phyloP scores from a whole-genome alignment of 371 early-diverging fungal genomes.

The Mucor plumbeus region DNA sequence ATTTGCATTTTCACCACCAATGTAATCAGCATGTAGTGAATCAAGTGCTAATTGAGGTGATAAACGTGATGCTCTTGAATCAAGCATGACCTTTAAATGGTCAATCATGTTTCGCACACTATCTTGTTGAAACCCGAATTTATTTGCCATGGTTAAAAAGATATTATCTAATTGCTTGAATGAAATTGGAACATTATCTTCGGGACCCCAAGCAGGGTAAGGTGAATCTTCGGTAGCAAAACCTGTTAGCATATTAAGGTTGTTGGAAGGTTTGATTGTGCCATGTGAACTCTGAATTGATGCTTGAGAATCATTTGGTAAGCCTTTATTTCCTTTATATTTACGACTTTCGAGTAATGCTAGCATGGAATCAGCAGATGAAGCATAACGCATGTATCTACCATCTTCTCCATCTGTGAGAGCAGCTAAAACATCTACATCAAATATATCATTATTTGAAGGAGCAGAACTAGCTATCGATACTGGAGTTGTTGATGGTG shows the following conservation, averaged over 20 bases:
- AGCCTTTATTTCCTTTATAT: conserved; percentile 41
- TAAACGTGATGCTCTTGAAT: conserved; percentile 85
- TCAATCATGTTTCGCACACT: conserved; percentile 79
- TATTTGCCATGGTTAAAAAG: conserved; percentile 27
- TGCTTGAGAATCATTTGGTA: conserved; percentile 12
- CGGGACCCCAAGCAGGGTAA: conserved; percentile 76
- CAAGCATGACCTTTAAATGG: conserved; percentile 81
- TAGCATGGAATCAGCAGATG: conserved; percentile 77
- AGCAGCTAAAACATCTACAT: conserved; percentile 69
- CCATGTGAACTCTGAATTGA: conserved; percentile 14
- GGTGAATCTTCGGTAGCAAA: conserved; percentile 19
- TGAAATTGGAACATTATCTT: conserved; percentile 36
- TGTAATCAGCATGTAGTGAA: conserved; percentile 85
- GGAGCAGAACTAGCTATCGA: not conserved
- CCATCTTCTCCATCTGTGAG: conserved; percentile 68
- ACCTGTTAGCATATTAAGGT: conserved; percentile 11
- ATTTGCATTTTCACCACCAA: conserved; percentile 86
- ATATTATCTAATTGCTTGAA: conserved; percentile 28
- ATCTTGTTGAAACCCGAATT: conserved; percentile 87
- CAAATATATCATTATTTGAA: conserved; percentile 24
- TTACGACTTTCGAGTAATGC: conserved; percentile 77
- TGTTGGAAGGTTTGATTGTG: not conserved
- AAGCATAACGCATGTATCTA: conserved; percentile 75
- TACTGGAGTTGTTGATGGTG: conserved; percentile 2
- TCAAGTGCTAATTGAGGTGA: conserved; percentile 75